Evolutionary conservation across 495 filamentous ascomycete genomes (phyloP), one percentile per base, ranked within the genome.

Genomic region (Penicillium maclennaniae): DNA sequence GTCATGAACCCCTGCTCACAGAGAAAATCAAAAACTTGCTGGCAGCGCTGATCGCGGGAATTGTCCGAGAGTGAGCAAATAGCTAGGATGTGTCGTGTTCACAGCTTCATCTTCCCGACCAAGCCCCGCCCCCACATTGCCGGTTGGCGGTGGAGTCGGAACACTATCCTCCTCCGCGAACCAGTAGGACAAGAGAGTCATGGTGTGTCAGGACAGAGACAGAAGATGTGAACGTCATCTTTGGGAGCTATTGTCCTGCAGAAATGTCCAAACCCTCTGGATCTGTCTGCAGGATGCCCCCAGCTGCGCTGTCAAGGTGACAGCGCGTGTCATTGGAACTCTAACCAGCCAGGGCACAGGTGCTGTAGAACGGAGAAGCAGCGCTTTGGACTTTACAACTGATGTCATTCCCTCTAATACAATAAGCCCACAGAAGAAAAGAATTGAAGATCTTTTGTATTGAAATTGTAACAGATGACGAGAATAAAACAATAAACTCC

Each of bases 101-200:
- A 27, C n/a, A 51, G 46, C 28, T 31, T 42, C 23, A 45, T 21
- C 15, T 47, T 47, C 10, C 1, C 3, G 2, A 53, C 56, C 54
- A 61, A 58, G 57, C 19, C 55, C 49, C 51, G 14, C 58, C 49
- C 53, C 58, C 58, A 56, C 57, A 55, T 47, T 40, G 36, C 39
- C 41, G 34, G 19, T 26, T n/a, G 38, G 36, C 31, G 16, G 38
- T 34, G 38, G 5, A 43, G 14, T 48, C 44, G 52, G 49, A 55
- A 39, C 44, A 16, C 39, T 31, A 39, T 49, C 52, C 44, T 38
- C 40, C 41, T 49, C 52, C 45, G 52, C 16, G n/a, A 34, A 34
- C 31, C 10, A 12, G 31, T 34, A 34, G 14, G 31, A 34, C 31
- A 1, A 34, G 31, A 34, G 14, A 34, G 31, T 5, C 23, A 23